phyloP scores from a whole-genome alignment of 78 protist genomes.

The Isochrysis galbana region DNA sequence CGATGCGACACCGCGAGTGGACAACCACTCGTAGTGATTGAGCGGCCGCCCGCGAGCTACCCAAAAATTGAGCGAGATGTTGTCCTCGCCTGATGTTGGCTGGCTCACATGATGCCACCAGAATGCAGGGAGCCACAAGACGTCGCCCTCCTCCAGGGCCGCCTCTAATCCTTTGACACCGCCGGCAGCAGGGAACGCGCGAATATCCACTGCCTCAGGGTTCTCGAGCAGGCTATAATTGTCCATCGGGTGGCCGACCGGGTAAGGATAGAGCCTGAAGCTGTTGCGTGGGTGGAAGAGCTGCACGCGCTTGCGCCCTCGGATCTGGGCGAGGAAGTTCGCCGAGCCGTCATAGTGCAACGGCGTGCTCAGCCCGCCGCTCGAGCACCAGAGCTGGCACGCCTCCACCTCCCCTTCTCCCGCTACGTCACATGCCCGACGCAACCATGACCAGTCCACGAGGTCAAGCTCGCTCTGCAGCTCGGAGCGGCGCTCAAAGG shows the following conservation, averaged over 20 bases:
- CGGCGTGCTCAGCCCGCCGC: not conserved
- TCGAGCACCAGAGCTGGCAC: not conserved
- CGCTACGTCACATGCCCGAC: too few relatives aligned
- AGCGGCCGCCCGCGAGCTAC: too few relatives aligned
- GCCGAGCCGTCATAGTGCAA: not conserved
- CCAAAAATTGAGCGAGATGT: slow-evolving; percentile 21
- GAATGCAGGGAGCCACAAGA: not conserved
- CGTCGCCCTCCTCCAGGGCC: not conserved
- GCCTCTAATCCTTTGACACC: not conserved
- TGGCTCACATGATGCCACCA: not conserved
- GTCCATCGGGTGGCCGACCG: not conserved
- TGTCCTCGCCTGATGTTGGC: not conserved
- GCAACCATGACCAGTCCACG: too few relatives aligned
- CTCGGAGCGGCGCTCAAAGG: too few relatives aligned
- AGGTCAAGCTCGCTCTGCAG: too few relatives aligned
- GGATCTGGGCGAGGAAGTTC: not conserved
- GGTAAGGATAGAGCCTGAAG: not conserved
- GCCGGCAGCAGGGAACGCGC: not conserved
- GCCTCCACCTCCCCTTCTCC: too few relatives aligned
- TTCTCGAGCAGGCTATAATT: not conserved
- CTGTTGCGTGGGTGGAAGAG: not conserved
- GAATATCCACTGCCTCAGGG: not conserved
- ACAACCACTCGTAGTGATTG: too few relatives aligned
- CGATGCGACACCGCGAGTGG: too few relatives aligned
- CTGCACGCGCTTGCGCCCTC: not conserved